phyloP scores from a whole-genome alignment of 192 early-diverging fungal genomes.

The Coemansia sp. region DNA sequence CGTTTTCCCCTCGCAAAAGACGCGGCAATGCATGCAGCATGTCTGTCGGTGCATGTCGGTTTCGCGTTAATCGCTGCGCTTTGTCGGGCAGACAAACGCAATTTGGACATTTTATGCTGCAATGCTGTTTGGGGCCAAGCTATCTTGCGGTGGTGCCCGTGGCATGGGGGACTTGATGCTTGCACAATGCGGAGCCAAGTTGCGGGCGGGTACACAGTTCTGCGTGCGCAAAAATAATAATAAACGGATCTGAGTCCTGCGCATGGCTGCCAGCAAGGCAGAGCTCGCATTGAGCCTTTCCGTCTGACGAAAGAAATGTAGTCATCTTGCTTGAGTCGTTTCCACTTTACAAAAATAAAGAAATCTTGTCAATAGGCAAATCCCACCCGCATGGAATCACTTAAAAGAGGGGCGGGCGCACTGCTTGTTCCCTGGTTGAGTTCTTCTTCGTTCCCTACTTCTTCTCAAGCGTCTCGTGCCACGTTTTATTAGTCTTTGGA shows the following conservation, averaged over 20 bases:
- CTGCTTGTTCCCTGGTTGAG: not conserved
- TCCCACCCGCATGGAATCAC: too few species aligned
- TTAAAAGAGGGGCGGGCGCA: not conserved
- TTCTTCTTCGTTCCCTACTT: not conserved
- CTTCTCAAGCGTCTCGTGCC: not conserved
- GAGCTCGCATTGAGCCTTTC: not conserved
- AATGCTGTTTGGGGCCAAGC: not conserved
- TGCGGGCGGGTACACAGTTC: not conserved
- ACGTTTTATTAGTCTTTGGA: not conserved
- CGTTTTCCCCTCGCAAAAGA: not conserved
- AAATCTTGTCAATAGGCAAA: not conserved
- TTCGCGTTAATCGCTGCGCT: conserved; percentile 1
- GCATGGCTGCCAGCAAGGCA: not conserved
- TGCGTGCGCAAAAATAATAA: not conserved
- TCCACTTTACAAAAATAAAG: not conserved
- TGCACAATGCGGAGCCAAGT: not conserved
- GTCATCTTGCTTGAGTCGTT: not conserved
- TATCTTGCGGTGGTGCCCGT: not conserved
- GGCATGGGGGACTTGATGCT: not conserved
- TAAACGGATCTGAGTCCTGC: not conserved
- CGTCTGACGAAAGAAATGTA: not conserved
- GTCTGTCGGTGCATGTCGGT: not conserved
- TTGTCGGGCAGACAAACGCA: not conserved
- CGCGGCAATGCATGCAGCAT: not conserved
- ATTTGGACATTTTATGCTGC: not conserved